Evolutionary conservation across 176 grass and related monocot genomes (phyloP).

Genomic region (Pharus latifolius): DNA sequence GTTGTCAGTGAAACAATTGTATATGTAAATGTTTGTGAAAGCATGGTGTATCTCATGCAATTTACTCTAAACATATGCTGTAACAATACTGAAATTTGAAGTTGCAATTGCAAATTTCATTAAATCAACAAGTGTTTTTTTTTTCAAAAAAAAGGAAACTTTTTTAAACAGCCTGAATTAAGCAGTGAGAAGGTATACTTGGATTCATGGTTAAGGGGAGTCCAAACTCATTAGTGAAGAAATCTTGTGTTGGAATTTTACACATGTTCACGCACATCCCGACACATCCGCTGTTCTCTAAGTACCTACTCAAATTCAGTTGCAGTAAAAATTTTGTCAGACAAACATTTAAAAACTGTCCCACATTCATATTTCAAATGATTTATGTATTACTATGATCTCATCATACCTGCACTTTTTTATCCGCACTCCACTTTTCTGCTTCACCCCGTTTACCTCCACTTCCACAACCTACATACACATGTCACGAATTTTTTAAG

Average conservation of each 20-base stretch:
- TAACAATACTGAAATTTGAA: too few relatives aligned
- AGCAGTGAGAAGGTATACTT: constrained; percentile 16
- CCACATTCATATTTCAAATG: too few relatives aligned
- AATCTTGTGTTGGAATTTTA: constrained; percentile 78
- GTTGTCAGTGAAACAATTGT: too few relatives aligned
- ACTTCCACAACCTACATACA: constrained; percentile 49
- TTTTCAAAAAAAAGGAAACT: not conserved
- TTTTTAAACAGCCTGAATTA: not conserved
- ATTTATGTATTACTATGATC: too few relatives aligned
- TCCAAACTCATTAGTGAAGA: constrained; percentile 89
- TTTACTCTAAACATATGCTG: not conserved
- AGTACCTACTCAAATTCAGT: constrained; percentile 28
- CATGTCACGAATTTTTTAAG: not conserved
- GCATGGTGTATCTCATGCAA: not conserved
- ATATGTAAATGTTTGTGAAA: too few relatives aligned
- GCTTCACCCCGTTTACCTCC: constrained; percentile 60
- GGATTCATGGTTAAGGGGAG: constrained; percentile 99
- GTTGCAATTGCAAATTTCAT: too few relatives aligned
- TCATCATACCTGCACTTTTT: constrained; percentile 59
- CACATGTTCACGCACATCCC: constrained; percentile 99
- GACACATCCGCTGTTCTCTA: constrained; percentile 81
- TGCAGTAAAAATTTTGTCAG: not conserved
- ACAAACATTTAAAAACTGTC: too few relatives aligned
- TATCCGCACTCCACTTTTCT: constrained; percentile 69
- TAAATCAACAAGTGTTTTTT: too few relatives aligned